These are phyloP conservation scores for Sphagnum contortum DNA, from an alignment of 225 moss, liverwort and hornwort species.

Conservation along the genomic window DNA sequence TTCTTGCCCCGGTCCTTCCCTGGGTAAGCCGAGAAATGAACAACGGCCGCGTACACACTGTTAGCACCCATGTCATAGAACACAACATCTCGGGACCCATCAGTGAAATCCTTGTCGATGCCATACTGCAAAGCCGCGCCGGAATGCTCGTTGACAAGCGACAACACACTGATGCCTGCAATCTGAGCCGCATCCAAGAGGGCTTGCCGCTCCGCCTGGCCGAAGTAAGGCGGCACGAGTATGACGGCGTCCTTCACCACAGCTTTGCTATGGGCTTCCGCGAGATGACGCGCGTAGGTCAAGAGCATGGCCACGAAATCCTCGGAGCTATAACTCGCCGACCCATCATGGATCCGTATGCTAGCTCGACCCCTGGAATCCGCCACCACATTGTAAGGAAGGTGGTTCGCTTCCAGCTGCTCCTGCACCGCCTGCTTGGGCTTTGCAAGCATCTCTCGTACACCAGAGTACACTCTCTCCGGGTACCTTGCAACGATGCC, in stretches of 20 bases:
- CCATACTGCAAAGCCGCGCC: conserved; percentile 97
- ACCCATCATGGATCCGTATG: conserved; percentile 54
- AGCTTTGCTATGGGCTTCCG: conserved; percentile 74
- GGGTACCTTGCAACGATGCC: conserved; percentile 85
- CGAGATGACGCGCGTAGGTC: conserved; percentile 74
- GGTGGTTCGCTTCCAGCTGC: conserved; percentile 52
- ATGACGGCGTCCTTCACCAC: conserved; percentile 76
- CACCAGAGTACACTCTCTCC: conserved; percentile 71
- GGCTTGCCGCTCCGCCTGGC: conserved; percentile 87
- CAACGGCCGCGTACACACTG: conserved; percentile 76
- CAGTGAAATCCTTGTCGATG: conserved; percentile 90
- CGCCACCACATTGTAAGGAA: conserved; percentile 71
- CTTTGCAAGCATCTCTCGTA: conserved; percentile 87
- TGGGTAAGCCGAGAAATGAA: conserved; percentile 73
- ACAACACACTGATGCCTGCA: conserved; percentile 76
- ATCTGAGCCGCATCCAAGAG: conserved; percentile 83
- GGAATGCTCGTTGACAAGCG: conserved; percentile 73
- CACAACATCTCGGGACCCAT: conserved; percentile 67
- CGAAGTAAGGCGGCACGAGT: conserved; percentile 83
- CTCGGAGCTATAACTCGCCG: conserved; percentile 59
- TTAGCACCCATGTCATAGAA: conserved; percentile 99
- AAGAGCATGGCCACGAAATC: conserved; percentile 88
- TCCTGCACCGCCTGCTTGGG: conserved; percentile 46
- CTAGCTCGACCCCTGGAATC: conserved; percentile 61
- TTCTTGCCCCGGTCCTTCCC: conserved; percentile 76